phyloP scores from a whole-genome alignment of 148 eudicot genomes.

The Agrostemma githago region DNA sequence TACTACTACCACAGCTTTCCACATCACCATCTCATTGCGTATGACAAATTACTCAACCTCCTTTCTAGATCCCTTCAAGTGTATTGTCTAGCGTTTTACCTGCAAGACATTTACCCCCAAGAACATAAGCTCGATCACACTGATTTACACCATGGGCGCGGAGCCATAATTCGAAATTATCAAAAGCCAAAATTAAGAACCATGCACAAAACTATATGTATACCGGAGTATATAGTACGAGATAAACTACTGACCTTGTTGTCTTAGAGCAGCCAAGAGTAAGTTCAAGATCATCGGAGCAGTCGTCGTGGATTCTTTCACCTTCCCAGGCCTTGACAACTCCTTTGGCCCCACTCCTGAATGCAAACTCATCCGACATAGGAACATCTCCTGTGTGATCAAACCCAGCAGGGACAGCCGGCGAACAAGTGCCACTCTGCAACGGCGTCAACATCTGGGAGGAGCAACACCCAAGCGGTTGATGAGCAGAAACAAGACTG shows the following conservation, averaged over 20 bases:
- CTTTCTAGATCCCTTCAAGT: not conserved
- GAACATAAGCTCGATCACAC: not conserved
- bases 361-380: conserved; percentile 61
- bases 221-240: too few species aligned
- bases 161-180: too few species aligned
- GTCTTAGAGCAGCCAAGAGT: conserved; percentile 67
- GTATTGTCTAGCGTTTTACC: conserved; percentile 1
- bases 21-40: not conserved
- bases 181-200: too few species aligned
- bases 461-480: conserved; percentile 57
- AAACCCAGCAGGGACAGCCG: conserved; percentile 49
- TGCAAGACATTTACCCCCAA: conserved; percentile 12
- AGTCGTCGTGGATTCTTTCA: conserved; percentile 71
- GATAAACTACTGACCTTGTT: conserved; percentile 36
- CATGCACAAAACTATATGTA: too few species aligned
- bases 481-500: conserved; percentile 54
- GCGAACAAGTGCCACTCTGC: conserved; percentile 80
- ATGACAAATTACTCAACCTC: not conserved
- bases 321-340: conserved; percentile 78
- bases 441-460: conserved; percentile 62
- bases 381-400: conserved; percentile 52
- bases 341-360: conserved; percentile 44
- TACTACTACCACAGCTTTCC: not conserved
- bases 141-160: not conserved
- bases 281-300: conserved; percentile 66